Evolutionary conservation across 2,329 filamentous ascomycete species (phyloP).

Genomic region (Fusarium albidum): DNA sequence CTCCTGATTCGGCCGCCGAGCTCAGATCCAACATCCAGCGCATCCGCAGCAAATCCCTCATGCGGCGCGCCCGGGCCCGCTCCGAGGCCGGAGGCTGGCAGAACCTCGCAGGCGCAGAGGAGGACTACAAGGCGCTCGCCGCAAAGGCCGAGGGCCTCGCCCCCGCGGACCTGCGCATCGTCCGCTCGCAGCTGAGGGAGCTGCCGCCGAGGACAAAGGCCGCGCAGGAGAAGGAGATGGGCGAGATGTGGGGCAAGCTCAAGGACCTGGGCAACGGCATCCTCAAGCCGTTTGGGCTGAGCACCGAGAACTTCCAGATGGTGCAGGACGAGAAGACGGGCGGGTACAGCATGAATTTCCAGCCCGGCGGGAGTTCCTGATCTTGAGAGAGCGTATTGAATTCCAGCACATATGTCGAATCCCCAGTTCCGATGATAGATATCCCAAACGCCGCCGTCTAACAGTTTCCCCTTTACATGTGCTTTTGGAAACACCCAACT

Average conservation of each 20-base stretch:
- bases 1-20: conserved; percentile 35
- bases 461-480: not conserved
- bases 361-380: conserved; percentile 38
- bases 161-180: conserved; percentile 70
- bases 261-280: conserved; percentile 93
- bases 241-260: conserved; percentile 97
- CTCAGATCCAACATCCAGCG: conserved; percentile 70
- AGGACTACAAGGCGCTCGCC: conserved; percentile 79
- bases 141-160: conserved; percentile 62
- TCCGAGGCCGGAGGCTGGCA: conserved; percentile 80
- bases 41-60: conserved; percentile 83
- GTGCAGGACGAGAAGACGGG: conserved; percentile 88
- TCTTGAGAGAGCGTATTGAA: too few species aligned
- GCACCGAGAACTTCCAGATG: conserved; percentile 95
- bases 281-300: conserved; percentile 90
- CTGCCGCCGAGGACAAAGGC: conserved; percentile 76
- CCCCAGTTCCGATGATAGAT: conserved; percentile 20
- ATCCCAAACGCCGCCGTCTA: conserved; percentile 20
- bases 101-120: conserved; percentile 76
- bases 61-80: conserved; percentile 78
- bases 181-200: conserved; percentile 69
- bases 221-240: conserved; percentile 87
- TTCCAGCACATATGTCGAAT: too few species aligned
- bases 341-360: conserved; percentile 93
- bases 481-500: too few species aligned